Evolutionary conservation across 495 filamentous ascomycete genomes (phyloP).

Genomic region (Opeltia flavorubescens): DNA sequence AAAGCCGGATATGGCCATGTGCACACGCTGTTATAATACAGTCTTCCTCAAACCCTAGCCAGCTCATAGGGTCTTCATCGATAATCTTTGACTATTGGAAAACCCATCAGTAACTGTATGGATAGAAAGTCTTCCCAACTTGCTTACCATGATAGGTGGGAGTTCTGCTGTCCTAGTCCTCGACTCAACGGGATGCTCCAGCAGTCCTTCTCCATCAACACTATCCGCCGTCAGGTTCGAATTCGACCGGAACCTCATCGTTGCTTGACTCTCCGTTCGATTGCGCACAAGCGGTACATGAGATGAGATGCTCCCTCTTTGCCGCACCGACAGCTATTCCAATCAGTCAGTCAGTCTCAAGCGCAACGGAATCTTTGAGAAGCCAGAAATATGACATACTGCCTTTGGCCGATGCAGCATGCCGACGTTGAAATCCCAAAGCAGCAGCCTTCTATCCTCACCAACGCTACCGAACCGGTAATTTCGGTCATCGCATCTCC

Average conservation of each 20-base stretch:
- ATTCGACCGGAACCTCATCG: conserved; percentile 48
- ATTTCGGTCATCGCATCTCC: conserved; percentile 87
- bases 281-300: conserved; percentile 29
- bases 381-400: conserved; percentile 29
- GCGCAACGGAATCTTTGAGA: neutral
- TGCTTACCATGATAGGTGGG: conserved; percentile 77
- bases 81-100: conserved; percentile 68
- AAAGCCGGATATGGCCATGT: conserved; percentile 75
- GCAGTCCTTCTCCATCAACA: conserved; percentile 32
- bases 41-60: conserved; percentile 83
- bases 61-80: conserved; percentile 74
- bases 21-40: conserved; percentile 77
- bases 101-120: neutral
- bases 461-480: conserved; percentile 94
- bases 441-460: conserved; percentile 73
- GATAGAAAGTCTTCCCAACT: neutral
- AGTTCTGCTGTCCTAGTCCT: conserved; percentile 67
- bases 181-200: conserved; percentile 69
- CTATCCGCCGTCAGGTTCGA: conserved; percentile 40
- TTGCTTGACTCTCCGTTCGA: conserved; percentile 33
- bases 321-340: conserved; percentile 32
- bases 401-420: conserved; percentile 86
- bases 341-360: conserved; percentile 1
- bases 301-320: conserved; percentile 48
- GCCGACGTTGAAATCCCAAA: conserved; percentile 96